These are phyloP conservation scores for Marsdenia floribunda DNA, from an alignment of 257 asterid species.

Conservation along the genomic window DNA sequence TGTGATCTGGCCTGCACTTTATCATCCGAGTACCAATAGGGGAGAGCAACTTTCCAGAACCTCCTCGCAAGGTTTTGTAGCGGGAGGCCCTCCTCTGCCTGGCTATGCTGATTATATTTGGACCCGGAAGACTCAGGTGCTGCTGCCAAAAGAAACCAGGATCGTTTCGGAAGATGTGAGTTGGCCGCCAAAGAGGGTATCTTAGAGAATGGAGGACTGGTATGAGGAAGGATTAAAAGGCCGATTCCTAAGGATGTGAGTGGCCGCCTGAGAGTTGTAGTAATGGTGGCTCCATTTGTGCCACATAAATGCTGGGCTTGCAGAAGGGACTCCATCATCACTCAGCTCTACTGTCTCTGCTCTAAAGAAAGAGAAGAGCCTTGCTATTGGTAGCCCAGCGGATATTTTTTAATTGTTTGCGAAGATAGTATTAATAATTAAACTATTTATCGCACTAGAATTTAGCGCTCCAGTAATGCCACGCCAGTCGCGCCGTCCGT, in stretches of 20 bases:
- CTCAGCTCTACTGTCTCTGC: not conserved
- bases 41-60: conserved; percentile 88
- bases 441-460: no score
- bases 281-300: not conserved
- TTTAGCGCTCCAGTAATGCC: no score
- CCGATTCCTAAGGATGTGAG: not conserved
- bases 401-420: not conserved
- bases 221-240: not conserved
- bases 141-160: not conserved
- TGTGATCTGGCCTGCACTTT: conserved; percentile 61
- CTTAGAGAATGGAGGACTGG: not conserved
- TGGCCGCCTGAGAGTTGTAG: not conserved
- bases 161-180: not conserved
- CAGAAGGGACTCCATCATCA: not conserved
- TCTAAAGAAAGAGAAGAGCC: not conserved
- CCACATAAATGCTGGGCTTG: not conserved
- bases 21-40: conserved; percentile 88
- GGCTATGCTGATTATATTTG: conserved; percentile 24
- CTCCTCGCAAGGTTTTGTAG: conserved; percentile 47
- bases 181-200: not conserved
- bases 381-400: not conserved
- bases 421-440: no score
- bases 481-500: no score
- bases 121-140: conserved; percentile 3
- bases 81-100: conserved; percentile 35